Percentiles rank a stretch among this genome's conserved stretches.
phyloP scores from a whole-genome alignment of 1,139 yeast species.

The Fermentozyma sake region DNA sequence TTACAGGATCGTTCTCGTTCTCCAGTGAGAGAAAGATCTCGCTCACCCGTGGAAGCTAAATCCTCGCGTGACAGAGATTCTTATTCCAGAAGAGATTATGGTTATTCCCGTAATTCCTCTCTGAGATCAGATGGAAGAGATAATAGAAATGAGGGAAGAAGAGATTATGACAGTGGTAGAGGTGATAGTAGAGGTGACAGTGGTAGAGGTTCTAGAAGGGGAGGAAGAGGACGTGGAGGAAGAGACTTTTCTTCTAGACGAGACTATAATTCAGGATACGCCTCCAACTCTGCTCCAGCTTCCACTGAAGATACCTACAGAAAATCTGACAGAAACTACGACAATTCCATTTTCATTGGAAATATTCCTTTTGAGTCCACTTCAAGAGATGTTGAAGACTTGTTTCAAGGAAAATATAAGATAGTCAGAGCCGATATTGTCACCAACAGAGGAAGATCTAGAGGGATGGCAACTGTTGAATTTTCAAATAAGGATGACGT shows the following conservation, averaged over 20 bases:
- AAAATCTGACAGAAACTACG: slow-evolving; percentile 60
- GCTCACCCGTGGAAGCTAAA: slow-evolving; percentile 19
- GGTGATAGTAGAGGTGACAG: slow-evolving; percentile 11
- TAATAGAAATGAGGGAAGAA: slow-evolving; percentile 16
- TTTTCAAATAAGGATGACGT: slow-evolving; percentile 68
- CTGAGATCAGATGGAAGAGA: slow-evolving; percentile 10
- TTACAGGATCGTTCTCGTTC: slow-evolving; percentile 47
- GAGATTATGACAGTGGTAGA: slow-evolving; percentile 18
- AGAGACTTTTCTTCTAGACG: slow-evolving; percentile 21
- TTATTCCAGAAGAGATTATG: slow-evolving; percentile 16
- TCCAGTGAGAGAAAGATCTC: slow-evolving; percentile 40
- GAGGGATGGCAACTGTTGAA: slow-evolving; percentile 95
- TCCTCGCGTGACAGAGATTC: slow-evolving; percentile 14
- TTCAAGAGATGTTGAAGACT: slow-evolving; percentile 54
- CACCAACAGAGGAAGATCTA: slow-evolving; percentile 74
- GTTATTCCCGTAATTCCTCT: slow-evolving; percentile 28
- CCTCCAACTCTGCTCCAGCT: slow-evolving; percentile 17
- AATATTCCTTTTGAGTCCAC: slow-evolving; percentile 66
- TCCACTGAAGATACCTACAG: slow-evolving; percentile 20
- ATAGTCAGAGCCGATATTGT: slow-evolving; percentile 86
- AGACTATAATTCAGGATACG: slow-evolving; percentile 14
- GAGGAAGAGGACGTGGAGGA: slow-evolving; percentile 7
- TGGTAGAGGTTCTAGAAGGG: slow-evolving; percentile 19
- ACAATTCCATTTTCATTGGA: slow-evolving; percentile 68
- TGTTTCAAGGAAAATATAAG: slow-evolving; percentile 65